A percentile compares a stretch with the other conserved stretches of the same genome.
These are phyloP conservation scores for Furcasterigmium furcatum DNA, from an alignment of 2,329 filamentous ascomycete species.

Conservation along the genomic window DNA sequence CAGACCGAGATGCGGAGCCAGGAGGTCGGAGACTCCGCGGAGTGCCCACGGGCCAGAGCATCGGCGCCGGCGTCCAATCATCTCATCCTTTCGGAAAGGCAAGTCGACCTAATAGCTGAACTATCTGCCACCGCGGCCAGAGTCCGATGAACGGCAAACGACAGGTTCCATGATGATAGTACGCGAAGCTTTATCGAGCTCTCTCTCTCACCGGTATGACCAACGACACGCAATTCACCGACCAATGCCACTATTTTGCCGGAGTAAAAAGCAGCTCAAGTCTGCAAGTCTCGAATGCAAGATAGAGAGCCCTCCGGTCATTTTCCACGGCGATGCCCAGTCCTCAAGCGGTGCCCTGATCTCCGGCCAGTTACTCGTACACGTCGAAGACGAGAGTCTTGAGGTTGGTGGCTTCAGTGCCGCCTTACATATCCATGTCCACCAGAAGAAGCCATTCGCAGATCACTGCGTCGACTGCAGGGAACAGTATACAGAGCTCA, in stretches of 20 bases:
- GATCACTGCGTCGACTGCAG: conserved; percentile 76
- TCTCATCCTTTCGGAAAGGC: too few species aligned
- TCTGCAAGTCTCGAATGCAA: conserved; percentile 47
- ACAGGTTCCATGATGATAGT: too few species aligned
- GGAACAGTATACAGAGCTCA: conserved; percentile 68
- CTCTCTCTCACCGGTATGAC: too few species aligned
- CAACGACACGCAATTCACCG: conserved; percentile 33
- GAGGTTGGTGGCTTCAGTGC: conserved; percentile 66
- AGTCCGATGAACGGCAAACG: too few species aligned
- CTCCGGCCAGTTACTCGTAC: conserved; percentile 76
- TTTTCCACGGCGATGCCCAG: conserved; percentile 75
- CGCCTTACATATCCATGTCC: conserved; percentile 65
- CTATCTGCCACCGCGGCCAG: too few species aligned
- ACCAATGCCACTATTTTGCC: conserved; percentile 34
- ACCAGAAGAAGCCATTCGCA: conserved; percentile 78
- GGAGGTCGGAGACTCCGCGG: too few species aligned
- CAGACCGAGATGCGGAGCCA: too few species aligned
- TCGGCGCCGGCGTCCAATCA: too few species aligned
- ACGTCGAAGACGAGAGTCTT: conserved; percentile 62
- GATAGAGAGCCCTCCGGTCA: conserved; percentile 83
- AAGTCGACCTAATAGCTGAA: too few species aligned
- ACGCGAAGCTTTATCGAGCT: too few species aligned
- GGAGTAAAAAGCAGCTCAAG: conserved; percentile 31
- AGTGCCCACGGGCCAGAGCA: too few species aligned
- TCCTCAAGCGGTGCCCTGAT: conserved; percentile 81